Evolutionary conservation across 352 stramenopile species (phyloP), one percentile per base, ranked within the genome.

Genomic region (Thraustotheca clavata): DNA sequence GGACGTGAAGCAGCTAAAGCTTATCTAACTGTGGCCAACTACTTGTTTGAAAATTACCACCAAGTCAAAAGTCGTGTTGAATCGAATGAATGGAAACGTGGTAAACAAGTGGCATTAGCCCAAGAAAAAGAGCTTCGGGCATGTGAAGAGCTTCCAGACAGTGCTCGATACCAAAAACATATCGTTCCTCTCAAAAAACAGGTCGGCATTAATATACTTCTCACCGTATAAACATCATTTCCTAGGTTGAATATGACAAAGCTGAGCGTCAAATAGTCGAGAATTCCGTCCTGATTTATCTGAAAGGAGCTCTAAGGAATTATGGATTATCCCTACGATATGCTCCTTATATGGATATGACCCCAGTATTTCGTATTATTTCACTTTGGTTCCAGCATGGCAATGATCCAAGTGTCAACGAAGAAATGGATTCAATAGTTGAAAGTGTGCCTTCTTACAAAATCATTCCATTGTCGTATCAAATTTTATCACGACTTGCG

Each of bases 401-500:
- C 33, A 60, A 74, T 29, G 81, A 87, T 48, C 54, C 71, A 2
- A 74, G 79, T 38, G 87, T 95, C 11, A 94, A 96, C 60, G 59
- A 76, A 6, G 74, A 96, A n/a, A 79, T 98, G 24, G 77, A 86
- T 38, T 78, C 88, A 47, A 67, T 84, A 0, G 73, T 97, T 3
- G 71, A 85, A 3, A 66, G 73, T 33, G 91, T 99, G 9, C 86
- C 94, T 32, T 98, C 87, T 14, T 98, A 96, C 80, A 96, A 97
- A 67, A 97, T 99, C 65, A 86, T 99, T 26, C 93, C 95, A 18
- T 73, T 99, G 9, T 96, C 89, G 18, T 98, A 99, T 70, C 97
- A 99, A 77, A 92, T 99, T 24, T 97, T 98, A 57, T 98, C 96
- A 24, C 80, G 96, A 0, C 88, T 99, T 22, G 96, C 88, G 33